Base-by-base conservation (phyloP, 805 yeast genomes). In the Sugiyamaella americana region DNA sequence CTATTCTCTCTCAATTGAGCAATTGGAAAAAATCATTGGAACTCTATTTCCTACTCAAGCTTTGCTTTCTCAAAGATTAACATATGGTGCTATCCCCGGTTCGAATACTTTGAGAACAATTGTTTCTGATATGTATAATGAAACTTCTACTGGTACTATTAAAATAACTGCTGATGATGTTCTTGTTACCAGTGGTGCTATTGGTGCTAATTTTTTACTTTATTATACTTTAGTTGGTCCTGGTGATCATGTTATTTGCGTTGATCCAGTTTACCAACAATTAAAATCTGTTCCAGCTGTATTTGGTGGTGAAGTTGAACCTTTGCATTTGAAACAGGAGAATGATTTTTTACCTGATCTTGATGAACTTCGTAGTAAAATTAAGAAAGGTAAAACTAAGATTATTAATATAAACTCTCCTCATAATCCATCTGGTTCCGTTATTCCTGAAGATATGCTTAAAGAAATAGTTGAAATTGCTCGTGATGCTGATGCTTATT, bases 161-260 rank as follows among this genome's bases (percentile, higher is more conserved):
- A 46, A 48, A 11, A 50, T 62, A 11, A 51, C 55, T 11, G 13
- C n/a, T 21, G 72, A 71, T 1, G 58, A 76, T 46, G 69, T 76
- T 21, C 65, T 76, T 18, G 58, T 75, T 23, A 73, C 79, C 20
- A 74, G 74, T 54, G 81, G 81, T 21, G 79, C 78, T 2, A 77
- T 77, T 58, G 80, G 75, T 5, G 80, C 75, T 26, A 76, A 76
- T 52, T 76, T 74, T 54, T 60, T 75, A 22, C 51, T 67, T 1
- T 66, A 71, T 48, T 75, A 74, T 50, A 58, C 75, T 0, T 49
- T 76, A 3, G 69, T 70, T 4, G 69, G 70, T 30, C 63, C 67
- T 3, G 72, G 66, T 3, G 80, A 74, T 50, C 77, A 71, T 48
- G 73, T 72, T 3, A 64, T 75, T 38, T 74, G 71, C 17, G 69